Percentiles rank a stretch among this genome's conserved stretches.
phyloP scores from a whole-genome alignment of 257 asterid genomes.

The Mitragyna speciosa region DNA sequence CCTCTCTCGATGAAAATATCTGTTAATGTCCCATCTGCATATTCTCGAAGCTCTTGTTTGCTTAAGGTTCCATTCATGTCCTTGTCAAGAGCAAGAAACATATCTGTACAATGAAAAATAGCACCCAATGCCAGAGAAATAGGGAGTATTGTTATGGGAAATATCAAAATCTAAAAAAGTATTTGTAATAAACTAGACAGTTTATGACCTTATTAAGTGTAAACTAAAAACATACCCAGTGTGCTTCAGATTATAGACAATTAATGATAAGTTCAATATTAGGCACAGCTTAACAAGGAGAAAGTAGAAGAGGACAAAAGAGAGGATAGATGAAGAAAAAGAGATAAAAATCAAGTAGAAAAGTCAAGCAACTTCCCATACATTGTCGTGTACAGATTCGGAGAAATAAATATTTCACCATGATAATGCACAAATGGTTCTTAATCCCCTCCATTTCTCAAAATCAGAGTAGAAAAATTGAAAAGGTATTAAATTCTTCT shows the following conservation, averaged over 20 bases:
- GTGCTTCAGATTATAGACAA: neutral
- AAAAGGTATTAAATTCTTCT: neutral
- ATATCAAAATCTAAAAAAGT: neutral
- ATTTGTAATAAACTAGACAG: neutral
- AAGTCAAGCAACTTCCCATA: constrained; percentile 2
- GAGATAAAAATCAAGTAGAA: neutral
- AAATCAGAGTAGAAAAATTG: neutral
- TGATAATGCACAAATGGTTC: neutral
- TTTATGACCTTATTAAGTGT: neutral
- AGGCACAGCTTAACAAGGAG: neutral
- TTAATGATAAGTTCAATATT: neutral
- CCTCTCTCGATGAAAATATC: constrained; percentile 99
- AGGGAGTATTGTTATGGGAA: neutral
- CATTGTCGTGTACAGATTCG: neutral
- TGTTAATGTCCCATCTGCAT: constrained; percentile 96
- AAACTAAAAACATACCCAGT: neutral
- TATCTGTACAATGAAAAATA: constrained; percentile 51
- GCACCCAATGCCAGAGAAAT: constrained; percentile 1
- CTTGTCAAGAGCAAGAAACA: constrained; percentile 98
- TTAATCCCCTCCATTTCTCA: neutral
- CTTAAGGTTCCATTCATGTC: constrained; percentile 92
- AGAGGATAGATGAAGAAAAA: neutral
- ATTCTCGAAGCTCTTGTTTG: constrained; percentile 95
- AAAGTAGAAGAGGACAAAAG: neutral
- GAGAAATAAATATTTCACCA: neutral